phyloP scores from a whole-genome alignment of 208 protist species.

The Angomonas desouzai region DNA sequence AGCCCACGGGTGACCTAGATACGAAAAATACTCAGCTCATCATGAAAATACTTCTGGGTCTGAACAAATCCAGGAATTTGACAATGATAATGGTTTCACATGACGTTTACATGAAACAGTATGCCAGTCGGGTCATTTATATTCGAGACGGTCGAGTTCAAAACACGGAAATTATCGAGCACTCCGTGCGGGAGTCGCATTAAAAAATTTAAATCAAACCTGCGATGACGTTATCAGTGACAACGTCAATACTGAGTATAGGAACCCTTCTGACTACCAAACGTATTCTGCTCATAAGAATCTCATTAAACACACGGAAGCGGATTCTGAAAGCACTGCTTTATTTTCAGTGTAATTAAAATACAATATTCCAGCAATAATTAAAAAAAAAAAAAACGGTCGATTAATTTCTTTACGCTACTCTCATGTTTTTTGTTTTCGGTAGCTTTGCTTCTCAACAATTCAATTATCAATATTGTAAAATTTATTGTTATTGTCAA shows the following conservation, averaged over 20 bases:
- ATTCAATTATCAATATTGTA: too few relatives aligned
- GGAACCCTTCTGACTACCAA: conserved; percentile 45
- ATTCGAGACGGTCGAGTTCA: conserved; percentile 94
- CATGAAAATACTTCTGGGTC: conserved; percentile 90
- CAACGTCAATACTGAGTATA: conserved; percentile 22
- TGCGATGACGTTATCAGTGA: conserved; percentile 2
- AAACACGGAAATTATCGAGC: conserved; percentile 48
- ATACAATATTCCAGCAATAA: too few relatives aligned
- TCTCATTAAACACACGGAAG: conserved; percentile 20
- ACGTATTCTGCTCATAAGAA: conserved; percentile 53
- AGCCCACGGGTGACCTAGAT: conserved; percentile 96
- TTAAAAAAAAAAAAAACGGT: too few relatives aligned
- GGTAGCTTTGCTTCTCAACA: too few relatives aligned
- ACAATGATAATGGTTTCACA: conserved; percentile 98
- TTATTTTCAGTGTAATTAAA: too few relatives aligned
- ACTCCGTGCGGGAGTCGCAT: conserved; percentile 27
- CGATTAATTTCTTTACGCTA: too few relatives aligned
- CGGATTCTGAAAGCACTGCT: too few relatives aligned
- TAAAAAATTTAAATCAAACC: not conserved
- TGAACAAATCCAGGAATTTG: conserved; percentile 87
- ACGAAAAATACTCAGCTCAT: conserved; percentile 93
- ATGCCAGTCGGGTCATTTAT: conserved; percentile 91
- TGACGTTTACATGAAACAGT: conserved; percentile 94
- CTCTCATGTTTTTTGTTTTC: too few relatives aligned
- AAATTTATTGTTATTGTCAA: too few relatives aligned